A percentile compares a stretch with the other conserved stretches of the same genome.
These are phyloP conservation scores for Pseudonitzschia multistriata DNA, from an alignment of 108 stramenopile species.

Conservation along the genomic window DNA sequence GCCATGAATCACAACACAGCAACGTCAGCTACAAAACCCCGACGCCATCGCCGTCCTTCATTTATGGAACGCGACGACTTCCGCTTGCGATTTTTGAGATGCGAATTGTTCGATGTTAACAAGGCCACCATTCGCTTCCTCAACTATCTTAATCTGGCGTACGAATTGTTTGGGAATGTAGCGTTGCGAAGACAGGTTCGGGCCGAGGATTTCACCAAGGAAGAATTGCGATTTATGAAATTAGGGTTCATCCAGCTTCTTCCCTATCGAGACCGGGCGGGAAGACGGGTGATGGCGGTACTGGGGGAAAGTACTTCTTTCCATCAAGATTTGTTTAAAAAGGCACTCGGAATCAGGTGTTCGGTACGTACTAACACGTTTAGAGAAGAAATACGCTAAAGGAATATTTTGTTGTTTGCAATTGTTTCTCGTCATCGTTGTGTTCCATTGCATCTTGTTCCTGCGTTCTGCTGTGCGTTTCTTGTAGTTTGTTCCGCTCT, in stretches of 20 bases:
- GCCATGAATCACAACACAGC: not conserved
- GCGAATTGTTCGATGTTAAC: slow-evolving; percentile 37
- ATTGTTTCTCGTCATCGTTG: no score
- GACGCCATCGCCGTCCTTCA: not conserved
- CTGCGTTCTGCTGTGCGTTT: no score
- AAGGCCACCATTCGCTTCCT: slow-evolving; percentile 32
- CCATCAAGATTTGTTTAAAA: not conserved
- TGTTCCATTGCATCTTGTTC: no score
- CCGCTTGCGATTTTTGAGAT: slow-evolving; percentile 39
- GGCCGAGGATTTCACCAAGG: not conserved
- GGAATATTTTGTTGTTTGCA: not conserved
- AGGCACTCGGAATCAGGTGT: not conserved
- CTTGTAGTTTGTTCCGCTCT: no score
- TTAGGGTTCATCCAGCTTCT: slow-evolving; percentile 1
- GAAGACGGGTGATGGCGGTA: not conserved
- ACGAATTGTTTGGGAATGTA: slow-evolving; percentile 27
- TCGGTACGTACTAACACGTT: not conserved
- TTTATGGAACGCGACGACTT: slow-evolving; percentile 7
- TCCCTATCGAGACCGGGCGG: slow-evolving; percentile 12
- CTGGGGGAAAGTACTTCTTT: not conserved
- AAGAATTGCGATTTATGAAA: not conserved
- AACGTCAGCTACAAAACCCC: not conserved
- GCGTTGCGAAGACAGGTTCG: not conserved
- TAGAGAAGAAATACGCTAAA: not conserved
- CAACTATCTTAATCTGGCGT: slow-evolving; percentile 26